Percentiles rank a stretch among this genome's conserved stretches.
Evolutionary conservation across 257 asterid species (phyloP).

Genomic region (Plantago major): DNA sequence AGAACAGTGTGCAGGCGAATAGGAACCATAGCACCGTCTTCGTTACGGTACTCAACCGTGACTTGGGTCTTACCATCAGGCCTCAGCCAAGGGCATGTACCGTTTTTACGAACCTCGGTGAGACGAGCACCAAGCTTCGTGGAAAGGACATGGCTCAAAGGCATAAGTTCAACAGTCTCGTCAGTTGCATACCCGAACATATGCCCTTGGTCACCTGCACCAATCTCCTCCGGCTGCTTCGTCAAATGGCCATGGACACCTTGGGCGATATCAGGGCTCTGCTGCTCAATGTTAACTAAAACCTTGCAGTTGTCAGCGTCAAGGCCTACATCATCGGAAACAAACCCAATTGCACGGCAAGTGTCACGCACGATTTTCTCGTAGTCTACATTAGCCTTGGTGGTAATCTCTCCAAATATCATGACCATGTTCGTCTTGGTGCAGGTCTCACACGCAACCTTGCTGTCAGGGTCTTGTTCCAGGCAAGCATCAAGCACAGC

Average conservation of each 20-base stretch:
- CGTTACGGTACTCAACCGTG: conserved; percentile 36
- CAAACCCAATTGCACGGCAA: conserved; percentile 32
- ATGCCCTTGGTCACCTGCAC: conserved; percentile 39
- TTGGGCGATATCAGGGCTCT: conserved; percentile 40
- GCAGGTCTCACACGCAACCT: conserved; percentile 11
- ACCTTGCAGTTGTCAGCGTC: conserved; percentile 44
- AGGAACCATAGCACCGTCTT: conserved; percentile 37
- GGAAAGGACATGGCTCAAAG: conserved; percentile 37
- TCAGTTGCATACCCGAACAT: conserved; percentile 42
- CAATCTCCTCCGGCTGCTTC: conserved; percentile 33
- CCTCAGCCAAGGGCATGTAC: conserved; percentile 36
- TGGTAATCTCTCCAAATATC: conserved; percentile 9
- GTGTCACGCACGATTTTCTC: conserved; percentile 11
- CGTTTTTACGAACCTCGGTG: conserved; percentile 34
- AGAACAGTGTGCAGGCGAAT: conserved; percentile 36
- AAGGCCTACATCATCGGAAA: conserved; percentile 35
- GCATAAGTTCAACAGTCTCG: conserved; percentile 38
- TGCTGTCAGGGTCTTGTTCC: conserved; percentile 9
- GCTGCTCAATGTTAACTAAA: conserved; percentile 35
- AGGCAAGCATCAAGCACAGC: conserved; percentile 12
- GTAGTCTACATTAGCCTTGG: not conserved
- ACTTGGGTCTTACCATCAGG: conserved; percentile 46
- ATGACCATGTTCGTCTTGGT: conserved; percentile 10
- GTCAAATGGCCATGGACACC: conserved; percentile 39
- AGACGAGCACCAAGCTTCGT: conserved; percentile 41